These are phyloP conservation scores for Tulasnella sp. DNA, from an alignment of 768 basidiomycete species.

Conservation along the genomic window DNA sequence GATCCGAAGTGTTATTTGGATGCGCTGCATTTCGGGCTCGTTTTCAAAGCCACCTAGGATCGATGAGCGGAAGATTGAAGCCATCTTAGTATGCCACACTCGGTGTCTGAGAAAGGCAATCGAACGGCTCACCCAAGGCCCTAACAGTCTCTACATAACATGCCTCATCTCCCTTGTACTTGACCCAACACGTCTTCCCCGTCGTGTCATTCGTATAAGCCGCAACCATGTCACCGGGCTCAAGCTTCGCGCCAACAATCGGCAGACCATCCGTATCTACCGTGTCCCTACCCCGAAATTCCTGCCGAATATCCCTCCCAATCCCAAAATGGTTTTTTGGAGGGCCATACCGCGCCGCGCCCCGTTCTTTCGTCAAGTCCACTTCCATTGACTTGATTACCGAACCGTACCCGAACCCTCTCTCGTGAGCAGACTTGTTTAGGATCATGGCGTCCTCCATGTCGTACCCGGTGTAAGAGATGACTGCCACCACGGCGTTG, in stretches of 20 bases:
- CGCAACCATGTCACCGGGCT: conserved; percentile 70
- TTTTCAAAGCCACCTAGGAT: not conserved
- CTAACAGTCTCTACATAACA: conserved; percentile 90
- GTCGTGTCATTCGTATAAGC: conserved; percentile 86
- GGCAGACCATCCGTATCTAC: conserved; percentile 86
- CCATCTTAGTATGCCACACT: not conserved
- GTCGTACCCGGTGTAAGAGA: conserved; percentile 99
- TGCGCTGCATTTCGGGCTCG: conserved; percentile 83
- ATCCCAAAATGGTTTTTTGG: conserved; percentile 87
- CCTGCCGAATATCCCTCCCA: conserved; percentile 55
- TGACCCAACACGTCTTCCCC: conserved; percentile 76
- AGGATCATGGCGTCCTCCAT: conserved; percentile 99
- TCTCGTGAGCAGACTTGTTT: conserved; percentile 97
- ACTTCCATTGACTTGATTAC: conserved; percentile 93
- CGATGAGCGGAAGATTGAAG: not conserved
- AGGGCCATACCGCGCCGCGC: conserved; percentile 46
- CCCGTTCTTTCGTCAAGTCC: conserved; percentile 50
- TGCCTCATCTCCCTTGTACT: conserved; percentile 94
- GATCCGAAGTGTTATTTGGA: conserved; percentile 90
- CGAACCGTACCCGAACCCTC: conserved; percentile 94
- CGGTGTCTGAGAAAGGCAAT: not conserved
- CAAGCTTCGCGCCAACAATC: conserved; percentile 62
- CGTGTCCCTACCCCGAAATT: conserved; percentile 49
- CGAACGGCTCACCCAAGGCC: conserved; percentile 58
- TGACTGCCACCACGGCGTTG: conserved; percentile 98